Evolutionary conservation across 768 basidiomycete species (phyloP), one percentile per base, ranked within the genome.

Genomic region (Daedaleopsis sinensis): DNA sequence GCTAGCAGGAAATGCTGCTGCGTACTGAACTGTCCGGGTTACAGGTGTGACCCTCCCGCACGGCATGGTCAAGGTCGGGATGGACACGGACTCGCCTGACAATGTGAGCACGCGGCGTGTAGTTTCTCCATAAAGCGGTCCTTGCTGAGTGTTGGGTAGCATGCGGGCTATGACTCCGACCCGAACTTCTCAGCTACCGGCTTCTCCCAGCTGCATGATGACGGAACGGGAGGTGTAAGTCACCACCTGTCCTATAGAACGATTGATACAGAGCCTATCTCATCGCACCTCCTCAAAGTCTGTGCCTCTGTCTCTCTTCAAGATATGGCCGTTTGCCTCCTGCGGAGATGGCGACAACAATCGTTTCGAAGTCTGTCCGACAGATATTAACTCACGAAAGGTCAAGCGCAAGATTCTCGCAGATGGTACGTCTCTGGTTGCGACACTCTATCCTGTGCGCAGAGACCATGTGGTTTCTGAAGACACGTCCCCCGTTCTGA

Each of bases 1-100:
- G 39, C 19, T 12, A 8, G 35, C 24, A 32, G 15, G 4, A 16
- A 21, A 2, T 6, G 11, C 24, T 38, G n/a, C 27, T 11, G n/a
- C 7, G 46, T n/a, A 19, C 21, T 23, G 46, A 47, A 23, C 46
- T 47, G 46, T 53, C 4, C n/a, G 19, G 9, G 24, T 19, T 7
- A 9, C 35, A 85, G 86, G 87, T 46, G 86, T 84, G 0, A 87
- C 84, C 2, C 67, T 86, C 21, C 87, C 87, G 2, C 86, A 88
- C 72, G 86, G 87, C n/a, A 85, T 88, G 86, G 79, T 83, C 12
- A 89, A 89, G 73, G 80, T 76, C 2, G 87, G 86, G 8, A 82
- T 87, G 80, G 86, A 89, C 67, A 87, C 86, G 0, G 84, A 88
- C 65, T 85, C 85, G 13, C 83, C 85, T 3, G 47, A 24, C 19